Evolutionary conservation across 306 rosid species (phyloP).

Genomic region (Ammopiptanthus mongolicus): DNA sequence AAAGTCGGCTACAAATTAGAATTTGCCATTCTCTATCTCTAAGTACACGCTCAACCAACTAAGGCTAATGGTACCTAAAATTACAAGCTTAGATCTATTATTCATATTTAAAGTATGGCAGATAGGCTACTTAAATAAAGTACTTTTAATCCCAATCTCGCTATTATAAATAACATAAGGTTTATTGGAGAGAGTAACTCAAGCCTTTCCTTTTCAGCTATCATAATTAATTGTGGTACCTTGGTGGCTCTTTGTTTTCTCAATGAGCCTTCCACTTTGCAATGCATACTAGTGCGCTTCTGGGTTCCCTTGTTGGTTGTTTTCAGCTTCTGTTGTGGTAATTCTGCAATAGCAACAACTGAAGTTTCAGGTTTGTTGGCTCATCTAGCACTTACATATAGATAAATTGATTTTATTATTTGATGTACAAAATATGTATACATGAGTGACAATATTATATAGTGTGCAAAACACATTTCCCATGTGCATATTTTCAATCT

Average conservation of each 20-base stretch:
- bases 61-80: no score
- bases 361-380: constrained; percentile 7
- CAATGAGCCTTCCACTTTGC: not conserved
- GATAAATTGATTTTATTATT: no score
- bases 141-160: no score
- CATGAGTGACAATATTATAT: no score
- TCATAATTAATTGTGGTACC: not conserved
- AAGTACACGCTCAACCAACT: no score
- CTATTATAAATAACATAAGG: constrained; percentile 8
- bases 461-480: no score
- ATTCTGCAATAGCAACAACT: not conserved
- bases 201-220: not conserved
- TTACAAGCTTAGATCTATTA: no score
- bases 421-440: not conserved
- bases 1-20: no score
- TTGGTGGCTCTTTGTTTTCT: not conserved
- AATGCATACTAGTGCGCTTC: not conserved
- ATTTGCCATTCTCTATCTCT: no score
- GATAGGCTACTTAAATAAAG: no score
- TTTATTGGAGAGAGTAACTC: not conserved
- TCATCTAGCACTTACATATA: not conserved
- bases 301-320: not conserved
- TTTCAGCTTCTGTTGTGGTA: not conserved
- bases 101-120: no score
- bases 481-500: no score